Conservation (phyloP, 805 yeast genomes). For the Grigorovia transvaalensis region DNA sequence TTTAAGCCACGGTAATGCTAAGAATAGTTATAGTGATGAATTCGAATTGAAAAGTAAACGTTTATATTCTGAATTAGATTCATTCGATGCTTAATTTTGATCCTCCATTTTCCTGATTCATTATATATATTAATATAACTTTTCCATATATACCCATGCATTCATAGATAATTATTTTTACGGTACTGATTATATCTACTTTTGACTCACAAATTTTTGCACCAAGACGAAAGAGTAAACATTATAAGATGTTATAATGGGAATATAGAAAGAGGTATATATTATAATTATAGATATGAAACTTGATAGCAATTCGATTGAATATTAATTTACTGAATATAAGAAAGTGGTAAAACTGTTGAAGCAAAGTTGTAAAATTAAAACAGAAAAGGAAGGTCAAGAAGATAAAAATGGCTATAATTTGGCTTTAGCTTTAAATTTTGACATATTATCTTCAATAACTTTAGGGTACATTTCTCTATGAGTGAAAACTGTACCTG, state of each 20-base stretch:
- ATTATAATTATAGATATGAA: too few relatives aligned
- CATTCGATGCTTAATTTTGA: not conserved
- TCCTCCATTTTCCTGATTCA: too few relatives aligned
- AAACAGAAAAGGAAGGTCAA: not conserved
- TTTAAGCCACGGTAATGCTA: too few relatives aligned
- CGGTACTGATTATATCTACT: too few relatives aligned
- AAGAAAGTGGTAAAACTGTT: too few relatives aligned
- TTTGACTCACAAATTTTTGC: too few relatives aligned
- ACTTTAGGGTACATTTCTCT: constrained; percentile 36
- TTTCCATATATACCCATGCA: not conserved
- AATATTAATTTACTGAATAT: not conserved
- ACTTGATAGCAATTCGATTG: not conserved
- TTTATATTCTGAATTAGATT: not conserved
- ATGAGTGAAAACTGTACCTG: constrained; percentile 36
- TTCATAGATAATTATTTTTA: not conserved
- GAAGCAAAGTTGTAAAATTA: too few relatives aligned
- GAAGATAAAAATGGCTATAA: not conserved
- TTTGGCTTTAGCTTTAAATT: constrained; percentile 1
- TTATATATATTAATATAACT: too few relatives aligned
- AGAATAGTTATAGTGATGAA: not conserved
- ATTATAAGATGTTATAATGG: too few relatives aligned
- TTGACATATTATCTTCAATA: constrained; percentile 22
- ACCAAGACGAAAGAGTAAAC: not conserved
- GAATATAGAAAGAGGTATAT: too few relatives aligned
- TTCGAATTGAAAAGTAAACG: not conserved